Base-by-base conservation (phyloP, 208 protist genomes). In the Angomonas desouzai region DNA sequence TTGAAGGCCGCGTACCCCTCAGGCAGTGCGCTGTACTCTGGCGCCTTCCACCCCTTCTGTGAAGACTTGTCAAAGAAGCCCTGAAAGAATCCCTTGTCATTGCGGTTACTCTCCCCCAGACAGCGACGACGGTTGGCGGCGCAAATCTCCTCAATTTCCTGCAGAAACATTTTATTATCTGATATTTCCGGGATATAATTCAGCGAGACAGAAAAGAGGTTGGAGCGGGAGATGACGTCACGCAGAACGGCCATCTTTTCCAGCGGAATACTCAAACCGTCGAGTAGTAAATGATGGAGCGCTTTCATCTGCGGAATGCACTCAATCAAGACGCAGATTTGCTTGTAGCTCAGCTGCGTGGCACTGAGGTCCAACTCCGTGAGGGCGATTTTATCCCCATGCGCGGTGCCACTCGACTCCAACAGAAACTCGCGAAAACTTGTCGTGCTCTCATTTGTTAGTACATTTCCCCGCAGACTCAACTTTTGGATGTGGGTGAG, bases 291-390 rank as follows among this genome's bases (percentile, higher is more conserved):
- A 0, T 89, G 66, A 25, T 77, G 74, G 16, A 92, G 56, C 10
- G 62, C 51, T 2, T n/a, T 45, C 23, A 92, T n/a, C 18, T 55
- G 49, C 10, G 85, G 89, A 18, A 94, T 66, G 22, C 64, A 75
- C 13, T 89, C 71, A 51, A 94, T 86, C 29, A 94, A 33, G 2
- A 72, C 62, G 30, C 64, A 76, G 11, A 86, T 60, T 51, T 94
- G 83, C 34, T 30, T 66, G 1, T 34, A 32, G 23, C 76, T 74
- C 18, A 94, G 76, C 29, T 32, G 43, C 0, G 85, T 94, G 66
- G 81, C 76, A 66, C 79, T 76, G 33, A 94, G 68, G 38, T 92
- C 85, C 18, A 94, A 71, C 70, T 94, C 89, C 62, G 85, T 74
- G 18, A 94, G 33, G 18, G 69, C 28, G 6, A 6, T 48, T 51